Evolutionary conservation across 495 filamentous ascomycete species (phyloP).

Genomic region (Daldinia loculata): DNA sequence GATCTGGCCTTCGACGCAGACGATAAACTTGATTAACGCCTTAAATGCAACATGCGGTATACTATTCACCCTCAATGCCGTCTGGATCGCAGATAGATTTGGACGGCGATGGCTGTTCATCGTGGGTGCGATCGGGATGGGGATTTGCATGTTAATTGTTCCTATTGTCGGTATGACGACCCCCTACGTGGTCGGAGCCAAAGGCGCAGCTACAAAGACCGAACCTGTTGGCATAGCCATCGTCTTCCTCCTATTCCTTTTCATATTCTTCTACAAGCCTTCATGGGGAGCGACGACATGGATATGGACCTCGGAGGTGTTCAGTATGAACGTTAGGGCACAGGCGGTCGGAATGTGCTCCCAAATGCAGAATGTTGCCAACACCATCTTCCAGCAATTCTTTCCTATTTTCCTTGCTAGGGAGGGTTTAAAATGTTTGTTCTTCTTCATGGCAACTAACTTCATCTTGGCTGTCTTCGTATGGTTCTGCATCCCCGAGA

Average conservation of each 20-base stretch:
- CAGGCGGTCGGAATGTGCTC: conserved; percentile 75
- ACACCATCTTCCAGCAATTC: conserved; percentile 71
- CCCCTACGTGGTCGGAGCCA: conserved; percentile 48
- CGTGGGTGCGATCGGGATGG: conserved; percentile 60
- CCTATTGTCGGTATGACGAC: conserved; percentile 65
- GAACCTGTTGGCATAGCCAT: conserved; percentile 69
- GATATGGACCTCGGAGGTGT: conserved; percentile 74
- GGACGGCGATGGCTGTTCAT: conserved; percentile 63
- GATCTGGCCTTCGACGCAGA: conserved; percentile 61
- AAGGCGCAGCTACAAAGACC: conserved; percentile 56
- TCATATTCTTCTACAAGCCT: conserved; percentile 75
- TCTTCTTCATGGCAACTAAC: conserved; percentile 58
- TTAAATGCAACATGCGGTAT: conserved; percentile 67
- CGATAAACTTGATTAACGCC: conserved; percentile 70
- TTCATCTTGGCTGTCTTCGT: conserved; percentile 68
- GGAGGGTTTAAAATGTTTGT: conserved; percentile 60
- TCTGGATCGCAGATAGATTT: conserved; percentile 67
- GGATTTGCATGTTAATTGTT: conserved; percentile 64
- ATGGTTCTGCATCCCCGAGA: conserved; percentile 71
- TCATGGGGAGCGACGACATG: conserved; percentile 73
- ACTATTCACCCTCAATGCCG: conserved; percentile 69
- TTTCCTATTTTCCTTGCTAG: conserved; percentile 71
- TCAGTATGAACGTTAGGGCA: conserved; percentile 72
- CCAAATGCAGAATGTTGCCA: conserved; percentile 72
- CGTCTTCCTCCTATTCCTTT: conserved; percentile 69